phyloP scores from a whole-genome alignment of 331 rosid genomes.

The Telfairia occidentalis region DNA sequence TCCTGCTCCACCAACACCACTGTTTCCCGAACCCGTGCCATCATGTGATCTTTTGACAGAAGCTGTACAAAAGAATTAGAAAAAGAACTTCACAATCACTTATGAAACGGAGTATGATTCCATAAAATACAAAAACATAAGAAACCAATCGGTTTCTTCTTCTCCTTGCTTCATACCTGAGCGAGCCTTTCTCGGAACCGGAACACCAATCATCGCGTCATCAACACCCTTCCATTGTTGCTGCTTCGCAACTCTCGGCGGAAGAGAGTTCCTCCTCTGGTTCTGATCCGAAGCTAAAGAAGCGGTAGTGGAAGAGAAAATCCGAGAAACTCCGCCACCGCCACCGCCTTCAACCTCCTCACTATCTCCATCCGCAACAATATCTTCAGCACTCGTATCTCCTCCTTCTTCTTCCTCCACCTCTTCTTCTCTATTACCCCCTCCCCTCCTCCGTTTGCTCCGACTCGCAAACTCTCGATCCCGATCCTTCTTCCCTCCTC shows the following conservation, averaged over 20 bases:
- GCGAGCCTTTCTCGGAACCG: conserved; percentile 73
- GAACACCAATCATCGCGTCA: conserved; percentile 38
- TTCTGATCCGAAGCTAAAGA: conserved; percentile 25
- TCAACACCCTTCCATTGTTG: conserved; percentile 25
- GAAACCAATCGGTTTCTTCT: not conserved
- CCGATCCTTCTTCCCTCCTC: conserved; percentile 23
- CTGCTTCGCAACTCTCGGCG: conserved; percentile 20
- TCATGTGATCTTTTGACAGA: conserved; percentile 44
- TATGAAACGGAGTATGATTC: not conserved
- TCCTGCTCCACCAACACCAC: conserved; percentile 31
- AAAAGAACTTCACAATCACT: not conserved
- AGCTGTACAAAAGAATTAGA: conserved; percentile 28
- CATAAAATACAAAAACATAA: not conserved
- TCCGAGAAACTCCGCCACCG: conserved; percentile 23
- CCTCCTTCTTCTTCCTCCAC: conserved; percentile 15
- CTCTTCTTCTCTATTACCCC: conserved; percentile 24
- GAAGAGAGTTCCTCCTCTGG: conserved; percentile 24
- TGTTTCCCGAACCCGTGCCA: conserved; percentile 23
- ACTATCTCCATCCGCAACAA: conserved; percentile 30
- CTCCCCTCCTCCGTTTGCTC: conserved; percentile 40
- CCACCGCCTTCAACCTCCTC: conserved; percentile 21
- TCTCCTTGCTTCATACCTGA: conserved; percentile 33
- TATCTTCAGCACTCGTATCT: conserved; percentile 31
- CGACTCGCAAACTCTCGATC: conserved; percentile 22
- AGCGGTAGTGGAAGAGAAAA: conserved; percentile 19